Percentiles rank a stretch among this genome's conserved stretches.
Conservation (phyloP, 1,284 basidiomycete genomes). For the Melampsora larici-populina region DNA sequence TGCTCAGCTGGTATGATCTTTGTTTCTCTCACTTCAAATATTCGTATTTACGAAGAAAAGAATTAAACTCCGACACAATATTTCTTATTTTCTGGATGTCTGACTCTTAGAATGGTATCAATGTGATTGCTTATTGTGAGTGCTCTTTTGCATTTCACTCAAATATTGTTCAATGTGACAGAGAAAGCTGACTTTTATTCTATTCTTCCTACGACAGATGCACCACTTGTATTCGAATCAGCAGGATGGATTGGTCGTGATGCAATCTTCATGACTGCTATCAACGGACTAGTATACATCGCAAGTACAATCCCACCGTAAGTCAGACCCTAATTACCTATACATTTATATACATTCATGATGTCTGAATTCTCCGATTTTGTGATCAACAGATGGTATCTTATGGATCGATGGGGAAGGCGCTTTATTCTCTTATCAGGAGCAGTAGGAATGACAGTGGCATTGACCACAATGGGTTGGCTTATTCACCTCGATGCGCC, state of each 20-base stretch:
- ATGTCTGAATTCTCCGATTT: conserved; percentile 37
- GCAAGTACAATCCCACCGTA: conserved; percentile 42
- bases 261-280: conserved; percentile 94
- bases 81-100: neutral
- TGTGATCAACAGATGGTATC: conserved; percentile 71
- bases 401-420: conserved; percentile 88
- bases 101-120: conserved; percentile 41
- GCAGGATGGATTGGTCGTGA: conserved; percentile 97
- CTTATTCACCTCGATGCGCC: conserved; percentile 83
- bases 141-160: neutral
- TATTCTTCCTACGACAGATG: conserved; percentile 13
- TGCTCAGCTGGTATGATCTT: conserved; percentile 72
- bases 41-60: too few relatives aligned
- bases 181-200: conserved; percentile 63
- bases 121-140: conserved; percentile 40
- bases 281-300: conserved; percentile 65
- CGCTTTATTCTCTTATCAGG: conserved; percentile 86
- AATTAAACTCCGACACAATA: too few relatives aligned
- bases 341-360: neutral
- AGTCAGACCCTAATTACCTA: neutral
- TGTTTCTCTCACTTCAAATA: neutral
- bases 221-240: conserved; percentile 56
- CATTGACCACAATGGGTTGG: conserved; percentile 76
- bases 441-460: conserved; percentile 72
- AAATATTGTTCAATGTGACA: conserved; percentile 37